A percentile compares a stretch with the other conserved stretches of the same genome.
These are phyloP conservation scores for Jaminaea rosea DNA, from an alignment of 1,284 basidiomycete genomes.

Conservation along the genomic window DNA sequence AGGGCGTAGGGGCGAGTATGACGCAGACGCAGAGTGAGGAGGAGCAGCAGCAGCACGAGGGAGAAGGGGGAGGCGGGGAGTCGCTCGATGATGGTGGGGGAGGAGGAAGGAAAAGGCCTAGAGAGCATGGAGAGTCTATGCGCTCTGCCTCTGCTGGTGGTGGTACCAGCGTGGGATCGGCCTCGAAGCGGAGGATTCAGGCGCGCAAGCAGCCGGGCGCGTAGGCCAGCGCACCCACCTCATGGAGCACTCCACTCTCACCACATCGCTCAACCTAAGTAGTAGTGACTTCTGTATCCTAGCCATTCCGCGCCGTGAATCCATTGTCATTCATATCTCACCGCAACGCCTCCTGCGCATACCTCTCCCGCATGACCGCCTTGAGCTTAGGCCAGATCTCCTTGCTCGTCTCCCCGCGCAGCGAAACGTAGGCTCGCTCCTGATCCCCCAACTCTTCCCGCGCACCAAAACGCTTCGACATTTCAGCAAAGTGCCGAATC, in stretches of 20 bases:
- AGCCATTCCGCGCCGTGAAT: no score
- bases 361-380: slow-evolving; percentile 49
- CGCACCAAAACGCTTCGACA: slow-evolving; percentile 6
- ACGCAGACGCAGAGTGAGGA: no score
- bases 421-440: slow-evolving; percentile 55
- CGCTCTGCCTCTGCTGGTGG: no score
- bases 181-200: background rate
- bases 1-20: background rate
- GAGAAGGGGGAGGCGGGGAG: background rate
- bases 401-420: slow-evolving; percentile 76
- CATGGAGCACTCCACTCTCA: no score
- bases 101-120: background rate
- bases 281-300: no score
- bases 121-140: no score
- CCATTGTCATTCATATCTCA: no score
- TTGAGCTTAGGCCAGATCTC: slow-evolving; percentile 85
- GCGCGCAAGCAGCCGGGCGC: background rate
- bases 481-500: slow-evolving; percentile 63
- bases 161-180: no score
- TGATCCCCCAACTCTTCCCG: background rate
- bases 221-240: no score
- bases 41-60: background rate
- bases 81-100: background rate
- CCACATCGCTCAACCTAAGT: no score
- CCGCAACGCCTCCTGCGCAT: background rate